Evolutionary conservation across 495 filamentous ascomycete genomes (phyloP), one percentile per base, ranked within the genome.

Genomic region (Haplographium delicatum): DNA sequence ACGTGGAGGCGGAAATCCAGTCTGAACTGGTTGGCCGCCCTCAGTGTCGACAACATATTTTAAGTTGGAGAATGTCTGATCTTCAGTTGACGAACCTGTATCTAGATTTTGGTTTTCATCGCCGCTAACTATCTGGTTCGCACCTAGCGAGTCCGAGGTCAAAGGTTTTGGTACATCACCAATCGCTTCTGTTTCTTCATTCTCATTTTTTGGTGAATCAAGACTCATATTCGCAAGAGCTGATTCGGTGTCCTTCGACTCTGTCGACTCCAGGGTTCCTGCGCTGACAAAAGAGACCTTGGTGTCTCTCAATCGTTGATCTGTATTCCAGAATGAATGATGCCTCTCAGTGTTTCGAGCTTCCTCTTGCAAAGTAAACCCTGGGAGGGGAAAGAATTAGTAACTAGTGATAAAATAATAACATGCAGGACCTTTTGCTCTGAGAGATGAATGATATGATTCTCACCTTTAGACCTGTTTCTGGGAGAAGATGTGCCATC

Each of bases 251-350:
- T 59, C 50, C 11, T 74, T 46, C 6, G 47, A 38, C 5, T 44
- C 39, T 5, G 38, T 62, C 38, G 76, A 71, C 24, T 83, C 70
- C 28, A 83, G 66, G 24, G 69, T 68, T 19, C 85, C 85, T 20
- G 82, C 85, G 53, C 85, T 85, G 45, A 95, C 76, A 58, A 96
- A 96, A 0, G 65, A 58, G 31, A 96, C 76, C n/a, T 75, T 72
- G 40, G 77, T 67, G 41, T 71, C 56, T 50, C 78, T 64, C 16
- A 81, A 56, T 57, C 55, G 67, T 19, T 66, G 59, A 53, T 72
- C 70, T 31, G 47, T 58, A 19, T 62, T 54, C 65, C 67, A 65
- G 46, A 58, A 51, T 1, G 68, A 62, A 31, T 69, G 70, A 44
- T 85, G 80, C 4, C 71, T 75, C 63, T 80, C 79, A 16, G 88